Base-by-base conservation (phyloP, 345 rosid species). In the Heritiera littoralis region DNA sequence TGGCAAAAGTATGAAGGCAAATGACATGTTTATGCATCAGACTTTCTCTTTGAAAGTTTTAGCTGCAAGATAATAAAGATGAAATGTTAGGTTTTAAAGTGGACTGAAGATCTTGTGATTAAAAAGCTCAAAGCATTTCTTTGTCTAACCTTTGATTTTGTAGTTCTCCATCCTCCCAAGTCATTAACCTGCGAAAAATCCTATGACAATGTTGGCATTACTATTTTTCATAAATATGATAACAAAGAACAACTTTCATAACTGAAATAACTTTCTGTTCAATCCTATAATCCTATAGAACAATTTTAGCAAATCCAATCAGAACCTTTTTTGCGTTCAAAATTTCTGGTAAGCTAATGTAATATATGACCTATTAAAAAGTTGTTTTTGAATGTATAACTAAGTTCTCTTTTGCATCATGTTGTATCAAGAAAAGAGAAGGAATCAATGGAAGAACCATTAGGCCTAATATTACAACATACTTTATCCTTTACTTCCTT, bases 81-180 rank as follows among this genome's bases (percentile, higher is more conserved):
- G 7, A 30, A 48, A 40, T 56, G 59, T 66, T 70, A 56, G 67
- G 55, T 41, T 41, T 77, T 54, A 71, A 10, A 35, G 17, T 58
- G 23, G 45, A 73, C 9, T 49, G 58, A 81, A 72, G 6, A n/a
- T 41, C 20, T 7, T 17, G 3, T 11, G 1, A 68, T 70, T 9
- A 59, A 64, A 2, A 69, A 71, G 46, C 52, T 70, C 6, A 14
- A 66, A 40, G 54, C 32, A 15, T 68, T 68, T 68, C 51, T 32
- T 32, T 54, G 59, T 67, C 79, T 77, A 15, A 92, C 95, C 94
- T 96, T 91, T 63, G 97, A 80, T 86, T 85, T 89, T 40, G 98
- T 94, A 48, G 89, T 86, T 75, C 99, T 92, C 98, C 98, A 94
- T 63, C 97, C 98, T 51, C 89, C 91, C 32, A 85, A 75, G 41